Conservation (phyloP, 768 basidiomycete species). For the Lactarius vividus region DNA sequence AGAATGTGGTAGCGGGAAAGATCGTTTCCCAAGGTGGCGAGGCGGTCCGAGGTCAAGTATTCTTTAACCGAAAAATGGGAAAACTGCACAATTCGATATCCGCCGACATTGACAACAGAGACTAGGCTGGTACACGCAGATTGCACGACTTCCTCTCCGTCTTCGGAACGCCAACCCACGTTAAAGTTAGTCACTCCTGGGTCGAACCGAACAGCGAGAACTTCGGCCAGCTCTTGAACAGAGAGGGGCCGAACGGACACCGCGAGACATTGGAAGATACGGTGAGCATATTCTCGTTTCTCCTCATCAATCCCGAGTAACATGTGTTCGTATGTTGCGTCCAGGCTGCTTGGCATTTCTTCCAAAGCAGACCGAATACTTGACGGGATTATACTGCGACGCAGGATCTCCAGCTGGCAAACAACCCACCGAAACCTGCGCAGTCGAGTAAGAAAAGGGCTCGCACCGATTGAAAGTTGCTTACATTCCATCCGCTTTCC, state of each 20-base stretch:
- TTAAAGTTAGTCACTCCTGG: neutral
- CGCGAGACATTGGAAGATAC: conserved; percentile 13
- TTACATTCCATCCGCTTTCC: conserved; percentile 16
- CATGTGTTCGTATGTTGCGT: conserved; percentile 8
- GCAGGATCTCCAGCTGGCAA: conserved; percentile 15
- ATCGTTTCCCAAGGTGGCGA: neutral
- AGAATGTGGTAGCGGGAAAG: conserved; percentile 17
- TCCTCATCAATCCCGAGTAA: conserved; percentile 9
- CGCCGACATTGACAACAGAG: neutral
- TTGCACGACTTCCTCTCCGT: conserved; percentile 9
- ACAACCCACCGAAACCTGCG: conserved; percentile 16
- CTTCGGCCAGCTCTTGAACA: conserved; percentile 10
- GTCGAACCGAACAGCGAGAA: conserved; percentile 14
- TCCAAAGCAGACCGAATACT: conserved; percentile 5
- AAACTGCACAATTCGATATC: conserved; percentile 9
- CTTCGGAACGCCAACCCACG: neutral
- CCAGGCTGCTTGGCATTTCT: conserved; percentile 7
- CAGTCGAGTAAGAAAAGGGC: neutral
- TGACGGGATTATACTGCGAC: neutral
- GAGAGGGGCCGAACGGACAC: conserved; percentile 5
- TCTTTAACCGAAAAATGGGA: conserved; percentile 20
- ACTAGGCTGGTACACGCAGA: conserved; percentile 10
- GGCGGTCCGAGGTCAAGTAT: conserved; percentile 17
- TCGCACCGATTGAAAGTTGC: neutral
- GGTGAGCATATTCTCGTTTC: conserved; percentile 6